These are phyloP conservation scores for Apiospora sp. DNA, from an alignment of 2,329 filamentous ascomycete genomes.

Conservation along the genomic window DNA sequence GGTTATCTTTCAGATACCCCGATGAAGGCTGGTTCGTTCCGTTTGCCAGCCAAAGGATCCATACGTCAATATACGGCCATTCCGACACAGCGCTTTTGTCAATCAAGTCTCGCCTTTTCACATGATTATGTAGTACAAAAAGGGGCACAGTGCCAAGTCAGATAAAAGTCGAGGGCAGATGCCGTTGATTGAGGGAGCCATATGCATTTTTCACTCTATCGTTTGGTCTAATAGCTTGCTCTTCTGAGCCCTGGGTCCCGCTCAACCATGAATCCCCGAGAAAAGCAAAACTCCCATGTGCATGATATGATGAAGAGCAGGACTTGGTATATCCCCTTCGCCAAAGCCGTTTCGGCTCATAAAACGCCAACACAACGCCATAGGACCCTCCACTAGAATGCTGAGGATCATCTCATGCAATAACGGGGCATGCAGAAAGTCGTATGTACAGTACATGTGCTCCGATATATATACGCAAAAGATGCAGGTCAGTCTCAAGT, in stretches of 20 bases:
- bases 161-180: background rate
- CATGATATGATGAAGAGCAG: background rate
- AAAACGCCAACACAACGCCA: slow-evolving; percentile 22
- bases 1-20: no score
- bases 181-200: background rate
- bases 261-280: background rate
- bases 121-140: background rate
- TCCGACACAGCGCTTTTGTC: background rate
- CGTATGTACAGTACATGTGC: slow-evolving; percentile 7
- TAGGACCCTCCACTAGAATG: background rate
- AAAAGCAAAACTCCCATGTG: slow-evolving; percentile 1
- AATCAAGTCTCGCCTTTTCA: background rate
- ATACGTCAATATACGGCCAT: background rate
- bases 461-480: slow-evolving; percentile 9
- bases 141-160: background rate
- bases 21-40: background rate
- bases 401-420: background rate
- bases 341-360: slow-evolving; percentile 15
- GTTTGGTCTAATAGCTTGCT: slow-evolving; percentile 4
- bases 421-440: background rate
- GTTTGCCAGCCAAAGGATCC: background rate
- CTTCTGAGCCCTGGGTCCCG: background rate
- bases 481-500: background rate
- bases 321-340: slow-evolving; percentile 17
- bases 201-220: background rate